phyloP scores from a whole-genome alignment of 306 rosid genomes.

The Quercus aquifolioides region DNA sequence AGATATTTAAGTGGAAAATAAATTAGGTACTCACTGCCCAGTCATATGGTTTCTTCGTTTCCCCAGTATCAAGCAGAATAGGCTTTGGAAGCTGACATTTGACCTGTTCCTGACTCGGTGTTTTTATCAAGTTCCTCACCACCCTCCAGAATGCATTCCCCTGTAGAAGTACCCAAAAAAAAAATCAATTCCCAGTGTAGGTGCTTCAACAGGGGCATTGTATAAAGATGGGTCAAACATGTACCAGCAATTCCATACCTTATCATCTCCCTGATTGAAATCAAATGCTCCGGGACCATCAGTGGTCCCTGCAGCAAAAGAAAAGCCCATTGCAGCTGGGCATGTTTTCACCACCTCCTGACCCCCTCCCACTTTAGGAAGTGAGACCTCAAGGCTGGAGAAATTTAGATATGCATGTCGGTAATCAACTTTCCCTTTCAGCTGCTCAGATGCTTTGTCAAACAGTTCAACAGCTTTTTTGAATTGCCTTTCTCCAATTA shows the following conservation, averaged over 20 bases:
- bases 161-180: constrained; percentile 25
- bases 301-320: constrained; percentile 94
- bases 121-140: constrained; percentile 64
- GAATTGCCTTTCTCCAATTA: constrained; percentile 80
- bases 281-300: constrained; percentile 98
- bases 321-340: constrained; percentile 95
- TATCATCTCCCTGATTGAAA: constrained; percentile 78
- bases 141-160: constrained; percentile 83
- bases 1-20: neutral
- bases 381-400: constrained; percentile 63
- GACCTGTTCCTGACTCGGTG: constrained; percentile 61
- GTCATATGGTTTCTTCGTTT: constrained; percentile 78
- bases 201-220: neutral
- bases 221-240: neutral
- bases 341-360: constrained; percentile 67
- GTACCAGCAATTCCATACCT: neutral
- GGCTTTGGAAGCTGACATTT: constrained; percentile 85
- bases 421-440: constrained; percentile 66
- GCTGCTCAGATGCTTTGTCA: constrained; percentile 56
- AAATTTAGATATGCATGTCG: constrained; percentile 81
- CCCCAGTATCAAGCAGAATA: constrained; percentile 91
- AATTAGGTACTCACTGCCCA: constrained; percentile 79
- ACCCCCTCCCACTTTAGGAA: constrained; percentile 50
- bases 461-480: constrained; percentile 79
- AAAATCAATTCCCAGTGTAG: neutral